Percentiles rank a stretch among this genome's conserved stretches.
These are phyloP conservation scores for Collybia nuda DNA, from an alignment of 768 basidiomycete genomes.

Conservation along the genomic window DNA sequence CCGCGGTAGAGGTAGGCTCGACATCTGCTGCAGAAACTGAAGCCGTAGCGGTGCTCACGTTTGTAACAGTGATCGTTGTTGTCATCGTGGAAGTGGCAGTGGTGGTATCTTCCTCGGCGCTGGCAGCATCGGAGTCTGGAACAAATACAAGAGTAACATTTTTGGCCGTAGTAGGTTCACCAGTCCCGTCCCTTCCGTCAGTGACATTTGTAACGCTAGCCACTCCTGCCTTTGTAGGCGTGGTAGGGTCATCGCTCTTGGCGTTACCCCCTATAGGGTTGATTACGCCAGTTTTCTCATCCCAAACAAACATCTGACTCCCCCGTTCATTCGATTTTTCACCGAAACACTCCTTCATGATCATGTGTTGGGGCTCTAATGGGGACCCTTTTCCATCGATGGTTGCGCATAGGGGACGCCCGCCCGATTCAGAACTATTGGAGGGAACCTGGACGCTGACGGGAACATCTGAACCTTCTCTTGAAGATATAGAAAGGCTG, in stretches of 20 bases:
- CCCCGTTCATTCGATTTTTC: slow-evolving; percentile 21
- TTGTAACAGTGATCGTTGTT: slow-evolving; percentile 24
- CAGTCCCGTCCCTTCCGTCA: slow-evolving; percentile 18
- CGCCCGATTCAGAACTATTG: slow-evolving; percentile 34
- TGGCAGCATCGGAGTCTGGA: slow-evolving; percentile 32
- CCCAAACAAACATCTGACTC: slow-evolving; percentile 63
- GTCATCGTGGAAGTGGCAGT: slow-evolving; percentile 22
- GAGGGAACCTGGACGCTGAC: slow-evolving; percentile 38
- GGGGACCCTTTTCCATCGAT: not conserved
- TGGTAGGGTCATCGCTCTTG: slow-evolving; percentile 9
- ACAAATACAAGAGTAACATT: slow-evolving; percentile 58
- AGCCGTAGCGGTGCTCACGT: slow-evolving; percentile 9
- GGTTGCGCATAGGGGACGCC: slow-evolving; percentile 55
- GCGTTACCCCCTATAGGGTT: slow-evolving; percentile 51
- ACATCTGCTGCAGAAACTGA: slow-evolving; percentile 15
- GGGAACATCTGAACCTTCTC: slow-evolving; percentile 15
- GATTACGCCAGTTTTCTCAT: slow-evolving; percentile 44
- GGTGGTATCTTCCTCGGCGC: slow-evolving; percentile 14
- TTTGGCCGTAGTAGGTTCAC: slow-evolving; percentile 19
- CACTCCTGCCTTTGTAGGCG: not conserved
- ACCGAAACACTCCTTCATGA: slow-evolving; percentile 41
- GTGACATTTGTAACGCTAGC: slow-evolving; percentile 12
- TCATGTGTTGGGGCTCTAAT: slow-evolving; percentile 33
- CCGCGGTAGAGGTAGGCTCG: slow-evolving; percentile 3
- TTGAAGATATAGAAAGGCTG: not conserved